phyloP scores from a whole-genome alignment of 2,329 filamentous ascomycete species.

The Alternaria panax region DNA sequence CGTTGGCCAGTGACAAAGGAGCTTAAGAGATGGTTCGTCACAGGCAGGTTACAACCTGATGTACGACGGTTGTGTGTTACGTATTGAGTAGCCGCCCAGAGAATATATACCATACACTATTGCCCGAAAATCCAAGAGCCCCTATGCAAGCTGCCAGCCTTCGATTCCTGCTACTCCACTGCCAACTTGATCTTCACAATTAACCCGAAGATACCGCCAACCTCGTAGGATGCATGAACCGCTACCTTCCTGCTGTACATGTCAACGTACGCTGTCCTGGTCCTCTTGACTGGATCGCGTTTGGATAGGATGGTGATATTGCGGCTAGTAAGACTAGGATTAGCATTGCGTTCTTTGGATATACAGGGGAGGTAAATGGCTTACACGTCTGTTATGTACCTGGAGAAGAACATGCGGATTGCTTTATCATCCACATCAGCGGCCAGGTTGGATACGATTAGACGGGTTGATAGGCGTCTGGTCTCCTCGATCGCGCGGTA shows the following conservation, averaged over 20 bases:
- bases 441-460: constrained; percentile 40
- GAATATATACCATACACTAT: not conserved
- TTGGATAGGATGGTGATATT: constrained; percentile 24
- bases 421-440: constrained; percentile 28
- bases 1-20: constrained; percentile 32
- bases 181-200: constrained; percentile 21
- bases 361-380: not conserved
- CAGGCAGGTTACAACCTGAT: not conserved
- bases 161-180: not conserved
- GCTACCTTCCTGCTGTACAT: constrained; percentile 27
- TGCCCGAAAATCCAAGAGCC: not conserved
- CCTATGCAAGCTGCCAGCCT: not conserved
- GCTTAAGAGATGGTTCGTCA: not conserved
- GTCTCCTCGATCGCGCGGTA: constrained; percentile 18
- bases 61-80: not conserved
- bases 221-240: constrained; percentile 18
- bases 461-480: constrained; percentile 14
- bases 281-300: constrained; percentile 29
- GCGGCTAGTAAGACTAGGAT: constrained; percentile 15
- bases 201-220: constrained; percentile 30
- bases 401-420: constrained; percentile 22
- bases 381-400: constrained; percentile 29
- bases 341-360: not conserved
- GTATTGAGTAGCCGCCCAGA: not conserved
- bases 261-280: constrained; percentile 32